Evolutionary conservation across 805 yeast genomes (phyloP), one percentile per base, ranked within the genome.

Genomic region (Wickerhamiella cacticola): DNA sequence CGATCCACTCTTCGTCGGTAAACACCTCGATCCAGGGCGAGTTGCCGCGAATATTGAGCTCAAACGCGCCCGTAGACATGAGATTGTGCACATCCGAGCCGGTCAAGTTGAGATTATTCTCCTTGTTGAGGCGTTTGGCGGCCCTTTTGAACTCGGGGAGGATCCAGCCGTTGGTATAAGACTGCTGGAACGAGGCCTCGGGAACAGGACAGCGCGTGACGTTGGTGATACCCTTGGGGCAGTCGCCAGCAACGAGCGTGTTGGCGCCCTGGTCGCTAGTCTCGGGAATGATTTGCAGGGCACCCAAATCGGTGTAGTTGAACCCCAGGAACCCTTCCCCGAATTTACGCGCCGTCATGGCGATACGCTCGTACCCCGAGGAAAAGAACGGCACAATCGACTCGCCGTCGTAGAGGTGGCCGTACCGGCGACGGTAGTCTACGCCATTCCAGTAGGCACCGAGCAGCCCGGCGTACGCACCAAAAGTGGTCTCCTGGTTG

Each of bases 401-500:
- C 21, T 59, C 57, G 1, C 57, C 59, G 34, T 67, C 61, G 59
- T 67, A 72, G 40, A 80, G 67, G 44, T 68, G 61, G 18, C 68
- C 64, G 61, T 80, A 80, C 45, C 69, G 69, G 6, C 65, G 51
- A 55, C 79, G 66, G 58, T 76, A 68, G 25, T 63, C 50, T 13
- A 63, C 58, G 29, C 86, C 87, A 53, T 73, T 73, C 43, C 61
- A 59, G 56, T 60, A 64, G 52, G 74, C 74, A 50, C 73, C 71
- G 22, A 65, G 56, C 18, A 74, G 63, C 5, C 86, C 87, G 21
- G 74, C 65, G 52, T 71, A 79, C 2, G 74, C 68, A 1, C 72
- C 70, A 7, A 70, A 66, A 38, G 66, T 64, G 1, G 80, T 71
- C 61, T 76, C 81, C 58, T 68, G 66, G 46, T 73, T 82, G 48